Conservation (phyloP, 768 basidiomycete species). For the Mycena leptocephala region DNA sequence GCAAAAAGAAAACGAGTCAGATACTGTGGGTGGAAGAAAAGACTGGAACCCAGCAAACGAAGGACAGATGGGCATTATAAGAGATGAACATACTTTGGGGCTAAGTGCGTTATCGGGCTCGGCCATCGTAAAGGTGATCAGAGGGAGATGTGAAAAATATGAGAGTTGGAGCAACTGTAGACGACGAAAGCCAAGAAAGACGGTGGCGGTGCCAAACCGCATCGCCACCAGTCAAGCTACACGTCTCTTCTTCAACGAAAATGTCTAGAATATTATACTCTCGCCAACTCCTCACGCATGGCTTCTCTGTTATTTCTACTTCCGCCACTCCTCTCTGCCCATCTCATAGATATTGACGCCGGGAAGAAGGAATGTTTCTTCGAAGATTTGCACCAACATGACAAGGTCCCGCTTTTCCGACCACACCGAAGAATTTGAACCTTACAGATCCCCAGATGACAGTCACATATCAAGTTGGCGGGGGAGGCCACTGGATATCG, state of each 20-base stretch:
- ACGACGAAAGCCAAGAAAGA: slow-evolving; percentile 26
- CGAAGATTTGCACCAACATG: slow-evolving; percentile 92
- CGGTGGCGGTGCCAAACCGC: slow-evolving; percentile 4
- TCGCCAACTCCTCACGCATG: slow-evolving; percentile 36
- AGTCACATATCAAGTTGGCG: slow-evolving; percentile 98
- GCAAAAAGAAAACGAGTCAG: slow-evolving; percentile 38
- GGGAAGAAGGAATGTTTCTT: slow-evolving; percentile 96
- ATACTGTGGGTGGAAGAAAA: slow-evolving; percentile 15
- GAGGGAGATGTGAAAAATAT: slow-evolving; percentile 25
- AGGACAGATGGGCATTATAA: neutral
- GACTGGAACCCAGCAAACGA: neutral
- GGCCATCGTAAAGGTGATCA: slow-evolving; percentile 61
- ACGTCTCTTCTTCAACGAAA: slow-evolving; percentile 14
- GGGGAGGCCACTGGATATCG: slow-evolving; percentile 98
- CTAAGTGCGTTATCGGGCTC: slow-evolving; percentile 77
- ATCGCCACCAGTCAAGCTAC: neutral
- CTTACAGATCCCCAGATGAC: slow-evolving; percentile 82
- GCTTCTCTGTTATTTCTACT: slow-evolving; percentile 60
- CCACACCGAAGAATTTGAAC: neutral
- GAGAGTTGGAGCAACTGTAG: slow-evolving; percentile 23
- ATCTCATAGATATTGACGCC: slow-evolving; percentile 83
- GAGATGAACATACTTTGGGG: slow-evolving; percentile 73
- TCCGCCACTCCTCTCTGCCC: slow-evolving; percentile 66
- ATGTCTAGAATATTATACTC: slow-evolving; percentile 44
- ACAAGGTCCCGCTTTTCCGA: slow-evolving; percentile 73